These are phyloP conservation scores for Maudiozyma pseudohumilis DNA, from an alignment of 805 yeast species.

Conservation along the genomic window DNA sequence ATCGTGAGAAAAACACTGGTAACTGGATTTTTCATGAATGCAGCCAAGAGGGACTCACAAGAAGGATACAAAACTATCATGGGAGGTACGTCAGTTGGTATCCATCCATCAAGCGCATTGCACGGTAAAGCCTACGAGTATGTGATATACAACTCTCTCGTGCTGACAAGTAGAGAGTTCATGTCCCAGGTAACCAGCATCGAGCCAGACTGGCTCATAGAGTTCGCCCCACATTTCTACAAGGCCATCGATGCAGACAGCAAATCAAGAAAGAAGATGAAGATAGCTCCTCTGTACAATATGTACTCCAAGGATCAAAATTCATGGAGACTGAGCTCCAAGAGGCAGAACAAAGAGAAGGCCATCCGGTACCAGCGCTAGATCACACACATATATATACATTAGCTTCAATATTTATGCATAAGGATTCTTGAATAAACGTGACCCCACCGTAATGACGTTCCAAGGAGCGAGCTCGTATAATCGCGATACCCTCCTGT, in stretches of 20 bases:
- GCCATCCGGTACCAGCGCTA: slow-evolving; percentile 24
- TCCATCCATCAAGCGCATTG: slow-evolving; percentile 82
- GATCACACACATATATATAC: background rate
- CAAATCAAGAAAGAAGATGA: slow-evolving; percentile 46
- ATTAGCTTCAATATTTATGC: too few species aligned
- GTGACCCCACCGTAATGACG: too few species aligned
- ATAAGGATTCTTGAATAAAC: too few species aligned
- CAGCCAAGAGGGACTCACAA: slow-evolving; percentile 56
- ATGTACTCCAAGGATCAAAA: slow-evolving; percentile 50
- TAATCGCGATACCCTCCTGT: too few species aligned
- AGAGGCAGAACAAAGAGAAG: slow-evolving; percentile 25
- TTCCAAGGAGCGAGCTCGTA: too few species aligned
- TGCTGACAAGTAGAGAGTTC: slow-evolving; percentile 78
- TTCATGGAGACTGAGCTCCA: slow-evolving; percentile 65
- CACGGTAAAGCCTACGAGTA: slow-evolving; percentile 58
- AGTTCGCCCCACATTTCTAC: slow-evolving; percentile 65
- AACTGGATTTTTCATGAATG: slow-evolving; percentile 58
- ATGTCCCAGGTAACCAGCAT: slow-evolving; percentile 84
- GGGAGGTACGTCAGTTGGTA: slow-evolving; percentile 64
- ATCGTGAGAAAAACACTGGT: slow-evolving; percentile 51
- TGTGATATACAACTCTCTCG: slow-evolving; percentile 70
- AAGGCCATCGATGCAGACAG: slow-evolving; percentile 47
- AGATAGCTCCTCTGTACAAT: slow-evolving; percentile 65
- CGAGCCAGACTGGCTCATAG: slow-evolving; percentile 70
- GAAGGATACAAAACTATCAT: slow-evolving; percentile 65